Conservation (phyloP, 345 rosid genomes). For the Brassica nigra region DNA sequence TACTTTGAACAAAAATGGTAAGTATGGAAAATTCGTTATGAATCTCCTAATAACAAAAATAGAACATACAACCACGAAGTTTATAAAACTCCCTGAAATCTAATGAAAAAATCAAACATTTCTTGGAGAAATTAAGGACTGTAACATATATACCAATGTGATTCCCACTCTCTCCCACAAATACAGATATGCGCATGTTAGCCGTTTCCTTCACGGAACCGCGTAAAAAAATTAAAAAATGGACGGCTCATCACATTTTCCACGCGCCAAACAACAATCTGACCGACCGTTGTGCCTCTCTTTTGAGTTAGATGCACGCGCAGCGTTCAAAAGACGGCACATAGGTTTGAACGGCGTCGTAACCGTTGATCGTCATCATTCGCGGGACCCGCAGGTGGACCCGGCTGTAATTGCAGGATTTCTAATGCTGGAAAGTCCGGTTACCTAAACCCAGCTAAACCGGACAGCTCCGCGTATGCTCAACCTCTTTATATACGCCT, state of each 20-base stretch:
- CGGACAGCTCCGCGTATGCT: conserved; percentile 11
- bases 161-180: background rate
- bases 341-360: conserved; percentile 27
- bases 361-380: conserved; percentile 17
- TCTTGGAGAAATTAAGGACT: background rate
- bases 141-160: background rate
- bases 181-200: conserved; percentile 19
- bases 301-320: conserved; percentile 29
- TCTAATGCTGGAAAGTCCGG: conserved; percentile 22
- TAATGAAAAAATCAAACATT: background rate
- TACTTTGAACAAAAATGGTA: background rate
- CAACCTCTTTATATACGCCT: conserved; percentile 36
- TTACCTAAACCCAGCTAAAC: conserved; percentile 26
- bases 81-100: background rate
- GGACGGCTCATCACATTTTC: conserved; percentile 23
- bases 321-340: background rate
- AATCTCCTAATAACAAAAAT: background rate
- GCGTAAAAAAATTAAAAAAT: conserved; percentile 1
- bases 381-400: conserved; percentile 28
- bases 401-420: conserved; percentile 19
- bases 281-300: conserved; percentile 30
- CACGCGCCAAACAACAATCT: conserved; percentile 24
- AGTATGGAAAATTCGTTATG: background rate
- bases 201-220: conserved; percentile 34
- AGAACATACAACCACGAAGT: conserved; percentile 8